Base-by-base conservation (phyloP, 176 grass and related monocot genomes). In the Panicum miliaceum region DNA sequence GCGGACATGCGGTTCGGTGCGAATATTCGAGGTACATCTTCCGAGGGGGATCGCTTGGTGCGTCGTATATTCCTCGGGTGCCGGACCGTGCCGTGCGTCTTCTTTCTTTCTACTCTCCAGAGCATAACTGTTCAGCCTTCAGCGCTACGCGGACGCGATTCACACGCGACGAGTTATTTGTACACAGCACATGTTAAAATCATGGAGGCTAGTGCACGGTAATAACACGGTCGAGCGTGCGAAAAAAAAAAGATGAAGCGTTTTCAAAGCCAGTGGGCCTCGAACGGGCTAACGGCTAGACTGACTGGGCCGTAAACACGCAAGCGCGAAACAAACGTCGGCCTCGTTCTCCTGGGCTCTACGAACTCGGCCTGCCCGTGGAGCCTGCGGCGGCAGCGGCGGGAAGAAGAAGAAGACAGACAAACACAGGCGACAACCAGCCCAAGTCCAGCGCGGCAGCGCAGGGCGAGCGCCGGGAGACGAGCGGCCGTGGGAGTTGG, bases 21-120 rank as follows among this genome's bases (percentile, higher is more conserved):
- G 64, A 85, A 85, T 85, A 85, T 85, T 78, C 83, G 51, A 35
- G 74, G 63, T 60, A 42, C 64, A 68, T 71, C 56, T 51, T 70
- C 51, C 37, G 63, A 35, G 35, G 25, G 23, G 22, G 19, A 16
- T 42, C 18, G 18, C 12, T 48, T 22, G 78, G 47, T 86, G 48
- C 77, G 1, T 1, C n/a, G 85, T 69, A 81, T 75, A 86, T 86
- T 81, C 85, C 42, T 26, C 36, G 58, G 68, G 9, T 23, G 56
- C 56, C 8, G 18, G 46, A 5, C 22, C 56, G 56, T 9, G 22
- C 22, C 56, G 22, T 9, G 22, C 56, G 56, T 58, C 7, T 57
- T n/a, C 19, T 57, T 56, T 57, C 53, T n/a, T 57, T n/a, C n/a
- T n/a, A n/a, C n/a, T n/a, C 20, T 53, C 2, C 7, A n/a, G 18